Conservation (phyloP, 768 basidiomycete species). For the Tricholoma sp. region DNA sequence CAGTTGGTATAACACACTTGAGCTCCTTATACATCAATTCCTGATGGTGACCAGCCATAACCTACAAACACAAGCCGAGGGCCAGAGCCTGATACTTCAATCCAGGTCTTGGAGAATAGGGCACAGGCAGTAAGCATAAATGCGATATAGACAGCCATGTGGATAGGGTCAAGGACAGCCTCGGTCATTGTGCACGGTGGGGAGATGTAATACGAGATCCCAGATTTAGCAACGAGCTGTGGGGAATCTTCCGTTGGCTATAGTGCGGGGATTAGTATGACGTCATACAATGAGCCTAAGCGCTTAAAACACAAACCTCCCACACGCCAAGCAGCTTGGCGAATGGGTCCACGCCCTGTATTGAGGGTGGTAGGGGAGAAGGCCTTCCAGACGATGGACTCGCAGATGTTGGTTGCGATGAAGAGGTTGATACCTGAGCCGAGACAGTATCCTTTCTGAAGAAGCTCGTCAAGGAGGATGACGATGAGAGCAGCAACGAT, state of each 20-base stretch:
- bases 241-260: constrained; percentile 93
- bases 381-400: constrained; percentile 99
- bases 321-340: constrained; percentile 92
- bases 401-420: constrained; percentile 99
- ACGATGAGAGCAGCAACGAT: constrained; percentile 93
- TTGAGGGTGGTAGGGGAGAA: constrained; percentile 98
- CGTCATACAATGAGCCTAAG: not conserved
- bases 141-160: too few relatives aligned
- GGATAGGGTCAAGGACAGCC: constrained; percentile 88
- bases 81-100: constrained; percentile 94
- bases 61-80: constrained; percentile 67
- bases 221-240: constrained; percentile 85
- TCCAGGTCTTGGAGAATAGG: constrained; percentile 99
- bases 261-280: not conserved
- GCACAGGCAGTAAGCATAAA: constrained; percentile 94
- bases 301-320: constrained; percentile 63
- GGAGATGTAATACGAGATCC: constrained; percentile 97
- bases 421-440: constrained; percentile 98
- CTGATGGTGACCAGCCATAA: too few relatives aligned
- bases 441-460: constrained; percentile 98
- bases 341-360: constrained; percentile 93
- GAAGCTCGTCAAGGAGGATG: constrained; percentile 96
- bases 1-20: constrained; percentile 96
- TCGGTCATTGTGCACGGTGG: constrained; percentile 92
- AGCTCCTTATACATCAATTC: constrained; percentile 99